phyloP scores from a whole-genome alignment of 2,329 filamentous ascomycete genomes.

The Neoarthrinium moseri region DNA sequence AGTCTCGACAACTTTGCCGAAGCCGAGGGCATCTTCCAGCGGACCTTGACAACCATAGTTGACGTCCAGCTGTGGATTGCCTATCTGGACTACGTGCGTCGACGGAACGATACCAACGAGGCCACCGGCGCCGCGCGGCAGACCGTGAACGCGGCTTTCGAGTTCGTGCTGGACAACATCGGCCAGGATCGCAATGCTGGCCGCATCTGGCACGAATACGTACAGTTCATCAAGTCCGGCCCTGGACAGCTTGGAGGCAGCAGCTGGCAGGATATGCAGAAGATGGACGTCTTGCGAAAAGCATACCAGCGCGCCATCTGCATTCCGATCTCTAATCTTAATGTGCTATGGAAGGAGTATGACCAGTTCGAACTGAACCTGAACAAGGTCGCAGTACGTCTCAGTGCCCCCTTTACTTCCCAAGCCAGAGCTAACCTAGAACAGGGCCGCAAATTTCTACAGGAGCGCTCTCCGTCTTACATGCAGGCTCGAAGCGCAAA shows the following conservation, averaged over 20 bases:
- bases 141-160: conserved; percentile 82
- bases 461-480: conserved; percentile 88
- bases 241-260: conserved; percentile 83
- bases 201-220: conserved; percentile 89
- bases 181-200: conserved; percentile 91
- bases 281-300: conserved; percentile 91
- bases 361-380: conserved; percentile 92
- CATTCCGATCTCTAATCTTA: conserved; percentile 80
- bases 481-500: conserved; percentile 94
- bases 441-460: conserved; percentile 90
- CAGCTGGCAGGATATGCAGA: conserved; percentile 95
- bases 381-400: conserved; percentile 80
- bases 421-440: conserved; percentile 16
- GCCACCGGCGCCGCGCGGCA: conserved; percentile 72
- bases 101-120: conserved; percentile 87
- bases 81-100: conserved; percentile 93
- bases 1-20: conserved; percentile 78
- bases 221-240: conserved; percentile 86
- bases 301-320: conserved; percentile 88
- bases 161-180: conserved; percentile 86
- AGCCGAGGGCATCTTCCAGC: conserved; percentile 80
- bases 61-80: conserved; percentile 88
- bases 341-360: conserved; percentile 94
- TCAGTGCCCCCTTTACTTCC: neutral
- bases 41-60: conserved; percentile 74